Percentiles rank a stretch among this genome's conserved stretches.
Conservation (phyloP, 306 rosid species). For the Sphenostylis stenocarpa region DNA sequence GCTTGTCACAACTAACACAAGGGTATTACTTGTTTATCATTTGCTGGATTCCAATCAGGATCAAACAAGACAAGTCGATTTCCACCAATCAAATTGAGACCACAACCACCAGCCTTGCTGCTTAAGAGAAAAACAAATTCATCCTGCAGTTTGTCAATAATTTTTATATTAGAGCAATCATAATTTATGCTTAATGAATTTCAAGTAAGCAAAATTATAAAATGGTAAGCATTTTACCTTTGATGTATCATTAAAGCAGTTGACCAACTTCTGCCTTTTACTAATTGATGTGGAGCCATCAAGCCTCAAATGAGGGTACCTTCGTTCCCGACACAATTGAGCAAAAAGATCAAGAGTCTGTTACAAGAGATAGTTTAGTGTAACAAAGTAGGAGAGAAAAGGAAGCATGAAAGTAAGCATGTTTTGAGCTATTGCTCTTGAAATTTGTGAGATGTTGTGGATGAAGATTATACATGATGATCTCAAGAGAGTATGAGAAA, state of each 20-base stretch:
- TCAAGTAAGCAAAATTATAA: neutral
- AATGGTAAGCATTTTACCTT: slow-evolving; percentile 49
- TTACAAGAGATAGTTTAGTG: slow-evolving; percentile 32
- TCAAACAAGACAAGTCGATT: slow-evolving; percentile 92
- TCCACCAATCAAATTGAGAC: slow-evolving; percentile 97
- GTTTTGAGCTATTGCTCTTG: neutral
- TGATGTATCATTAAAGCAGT: slow-evolving; percentile 74
- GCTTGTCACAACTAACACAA: slow-evolving; percentile 6
- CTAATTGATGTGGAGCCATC: slow-evolving; percentile 91
- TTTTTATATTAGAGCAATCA: neutral
- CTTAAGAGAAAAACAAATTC: slow-evolving; percentile 92
- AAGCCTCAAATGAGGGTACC: slow-evolving; percentile 91
- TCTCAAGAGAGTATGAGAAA: neutral
- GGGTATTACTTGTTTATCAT: slow-evolving; percentile 85
- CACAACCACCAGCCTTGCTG: slow-evolving; percentile 99
- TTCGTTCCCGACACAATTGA: slow-evolving; percentile 91
- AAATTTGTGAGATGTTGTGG: neutral
- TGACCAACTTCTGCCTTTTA: slow-evolving; percentile 93
- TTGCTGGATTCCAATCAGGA: slow-evolving; percentile 99
- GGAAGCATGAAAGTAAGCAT: neutral
- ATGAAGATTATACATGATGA: neutral
- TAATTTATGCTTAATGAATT: slow-evolving; percentile 6
- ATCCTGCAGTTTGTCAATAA: slow-evolving; percentile 56
- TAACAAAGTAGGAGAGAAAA: slow-evolving; percentile 14
- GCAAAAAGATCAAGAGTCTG: slow-evolving; percentile 96